A percentile compares a stretch with the other conserved stretches of the same genome.
Conservation (phyloP, 208 protist species). For the Trypanosoma boissoni region DNA sequence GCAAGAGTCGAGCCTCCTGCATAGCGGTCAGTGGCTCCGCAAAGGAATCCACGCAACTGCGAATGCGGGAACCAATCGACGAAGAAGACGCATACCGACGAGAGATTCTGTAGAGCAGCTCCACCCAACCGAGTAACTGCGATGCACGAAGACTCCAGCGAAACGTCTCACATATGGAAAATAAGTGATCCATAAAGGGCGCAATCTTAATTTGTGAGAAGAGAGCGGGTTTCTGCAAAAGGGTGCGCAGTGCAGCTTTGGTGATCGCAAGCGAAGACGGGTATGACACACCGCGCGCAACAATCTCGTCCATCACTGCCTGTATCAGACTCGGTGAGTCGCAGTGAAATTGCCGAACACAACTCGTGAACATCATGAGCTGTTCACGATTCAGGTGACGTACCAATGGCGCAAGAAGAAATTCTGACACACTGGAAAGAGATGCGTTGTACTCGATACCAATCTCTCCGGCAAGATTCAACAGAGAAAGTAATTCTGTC, state of each 20-base stretch:
- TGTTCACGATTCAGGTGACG: constrained; percentile 35
- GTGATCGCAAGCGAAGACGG: constrained; percentile 38
- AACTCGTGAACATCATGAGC: constrained; percentile 33
- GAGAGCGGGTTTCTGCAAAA: constrained; percentile 33
- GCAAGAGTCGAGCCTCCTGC: constrained; percentile 35
- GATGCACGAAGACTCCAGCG: constrained; percentile 32
- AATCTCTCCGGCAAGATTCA: constrained; percentile 59
- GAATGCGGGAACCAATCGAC: constrained; percentile 28
- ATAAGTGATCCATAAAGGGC: constrained; percentile 41
- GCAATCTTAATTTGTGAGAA: constrained; percentile 30
- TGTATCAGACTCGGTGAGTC: constrained; percentile 41
- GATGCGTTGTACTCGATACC: constrained; percentile 49
- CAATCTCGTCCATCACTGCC: constrained; percentile 29
- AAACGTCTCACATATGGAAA: constrained; percentile 38
- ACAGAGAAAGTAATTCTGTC: constrained; percentile 50
- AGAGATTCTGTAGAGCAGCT: constrained; percentile 57
- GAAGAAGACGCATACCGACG: constrained; percentile 39
- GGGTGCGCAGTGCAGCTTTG: constrained; percentile 40
- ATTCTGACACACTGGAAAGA: constrained; percentile 33
- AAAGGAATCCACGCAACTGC: constrained; percentile 38
- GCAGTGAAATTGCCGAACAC: constrained; percentile 45
- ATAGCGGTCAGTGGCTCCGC: constrained; percentile 48
- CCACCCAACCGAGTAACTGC: constrained; percentile 34
- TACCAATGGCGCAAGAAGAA: constrained; percentile 56
- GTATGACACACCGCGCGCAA: constrained; percentile 26